Evolutionary conservation across 1,139 yeast genomes (phyloP).

Genomic region (Blastobotrys arbuscula): DNA sequence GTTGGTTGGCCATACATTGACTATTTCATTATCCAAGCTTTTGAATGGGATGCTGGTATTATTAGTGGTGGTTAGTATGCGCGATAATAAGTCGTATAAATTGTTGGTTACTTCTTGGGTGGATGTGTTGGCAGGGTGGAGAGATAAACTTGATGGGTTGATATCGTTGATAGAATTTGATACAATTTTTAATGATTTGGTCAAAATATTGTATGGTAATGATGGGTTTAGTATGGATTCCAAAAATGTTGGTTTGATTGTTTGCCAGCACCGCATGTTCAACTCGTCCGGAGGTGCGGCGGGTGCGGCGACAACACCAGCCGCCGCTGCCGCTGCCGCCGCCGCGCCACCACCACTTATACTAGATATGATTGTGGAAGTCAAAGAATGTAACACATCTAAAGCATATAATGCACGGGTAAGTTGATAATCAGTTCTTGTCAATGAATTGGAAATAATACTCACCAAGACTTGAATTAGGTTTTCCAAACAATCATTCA

Average conservation of each 20-base stretch:
- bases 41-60: not conserved
- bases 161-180: conserved; percentile 13
- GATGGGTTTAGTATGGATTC: conserved; percentile 13
- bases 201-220: conserved; percentile 12
- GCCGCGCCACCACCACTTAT: not conserved
- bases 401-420: not conserved
- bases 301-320: not conserved
- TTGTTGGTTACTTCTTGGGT: not conserved
- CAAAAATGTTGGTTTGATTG: conserved; percentile 11
- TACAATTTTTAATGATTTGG: conserved; percentile 13
- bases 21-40: not conserved
- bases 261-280: conserved; percentile 17
- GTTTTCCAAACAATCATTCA: not conserved
- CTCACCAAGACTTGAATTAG: not conserved
- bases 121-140: not conserved
- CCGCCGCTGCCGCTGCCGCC: not conserved
- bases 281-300: not conserved
- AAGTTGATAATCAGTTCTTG: not conserved
- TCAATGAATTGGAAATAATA: not conserved
- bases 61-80: not conserved
- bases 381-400: conserved; percentile 1
- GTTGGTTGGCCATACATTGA: not conserved
- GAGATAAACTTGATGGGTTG: not conserved
- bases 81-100: not conserved
- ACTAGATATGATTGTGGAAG: not conserved